These are phyloP conservation scores for Stenogyne calaminthoides DNA, from an alignment of 305 asterid genomes.

Conservation along the genomic window DNA sequence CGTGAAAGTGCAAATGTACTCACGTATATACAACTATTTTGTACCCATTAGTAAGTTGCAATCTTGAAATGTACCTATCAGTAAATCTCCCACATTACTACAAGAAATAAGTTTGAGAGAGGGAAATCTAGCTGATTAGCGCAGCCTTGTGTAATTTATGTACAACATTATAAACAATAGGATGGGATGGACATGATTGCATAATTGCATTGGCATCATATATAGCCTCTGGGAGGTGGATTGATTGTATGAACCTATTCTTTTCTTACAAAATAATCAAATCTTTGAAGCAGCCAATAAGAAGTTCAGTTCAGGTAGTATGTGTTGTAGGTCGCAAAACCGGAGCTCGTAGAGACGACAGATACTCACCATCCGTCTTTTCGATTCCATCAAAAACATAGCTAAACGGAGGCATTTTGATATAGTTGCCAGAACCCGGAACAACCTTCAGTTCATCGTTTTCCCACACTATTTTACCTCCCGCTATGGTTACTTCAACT, in stretches of 20 bases:
- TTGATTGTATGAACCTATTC: background rate
- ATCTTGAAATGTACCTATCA: too few relatives aligned
- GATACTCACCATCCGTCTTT: slow-evolving; percentile 56
- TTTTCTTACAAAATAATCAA: background rate
- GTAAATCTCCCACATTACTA: too few relatives aligned
- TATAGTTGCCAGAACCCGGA: slow-evolving; percentile 79
- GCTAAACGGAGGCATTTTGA: slow-evolving; percentile 78
- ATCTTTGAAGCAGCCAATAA: background rate
- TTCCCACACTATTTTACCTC: slow-evolving; percentile 92
- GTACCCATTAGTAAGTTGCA: too few relatives aligned
- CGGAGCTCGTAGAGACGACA: slow-evolving; percentile 79
- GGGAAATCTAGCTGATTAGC: background rate
- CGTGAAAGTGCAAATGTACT: too few relatives aligned
- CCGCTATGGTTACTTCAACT: slow-evolving; percentile 89
- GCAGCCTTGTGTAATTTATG: slow-evolving; percentile 1
- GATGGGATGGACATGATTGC: too few relatives aligned
- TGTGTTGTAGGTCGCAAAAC: slow-evolving; percentile 46
- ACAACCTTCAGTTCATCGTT: slow-evolving; percentile 65
- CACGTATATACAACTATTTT: too few relatives aligned
- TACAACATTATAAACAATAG: background rate
- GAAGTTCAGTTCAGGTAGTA: slow-evolving; percentile 39
- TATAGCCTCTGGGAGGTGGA: background rate
- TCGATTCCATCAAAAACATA: slow-evolving; percentile 79
- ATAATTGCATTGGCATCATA: background rate
- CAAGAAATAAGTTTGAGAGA: too few relatives aligned